Conservation (phyloP, 2,329 filamentous ascomycete species). For the Fusarium sp. region DNA sequence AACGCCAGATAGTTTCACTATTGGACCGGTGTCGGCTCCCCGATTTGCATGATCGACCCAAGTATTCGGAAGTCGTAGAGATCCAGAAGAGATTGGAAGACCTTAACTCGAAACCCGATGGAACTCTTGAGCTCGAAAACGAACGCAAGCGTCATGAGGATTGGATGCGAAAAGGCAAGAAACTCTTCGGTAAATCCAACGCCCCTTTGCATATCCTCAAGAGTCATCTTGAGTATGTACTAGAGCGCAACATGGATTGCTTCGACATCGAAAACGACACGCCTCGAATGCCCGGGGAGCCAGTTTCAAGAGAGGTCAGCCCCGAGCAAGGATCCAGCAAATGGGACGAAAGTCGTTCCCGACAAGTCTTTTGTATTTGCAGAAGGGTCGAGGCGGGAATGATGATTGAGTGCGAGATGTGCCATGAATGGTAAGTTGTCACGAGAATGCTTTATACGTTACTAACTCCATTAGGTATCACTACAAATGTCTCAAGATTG, state of each 20-base stretch:
- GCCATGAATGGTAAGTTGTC: conserved; percentile 87
- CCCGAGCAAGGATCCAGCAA: conserved; percentile 63
- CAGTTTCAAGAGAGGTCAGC: conserved; percentile 83
- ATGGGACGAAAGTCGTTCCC: conserved; percentile 70
- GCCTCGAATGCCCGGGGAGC: conserved; percentile 89
- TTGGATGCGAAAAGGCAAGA: conserved; percentile 99
- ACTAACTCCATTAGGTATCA: conserved; percentile 76
- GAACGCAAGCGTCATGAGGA: conserved; percentile 96
- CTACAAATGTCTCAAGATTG: conserved; percentile 97
- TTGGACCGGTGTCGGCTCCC: conserved; percentile 80
- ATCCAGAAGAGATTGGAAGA: conserved; percentile 88
- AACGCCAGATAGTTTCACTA: conserved; percentile 85
- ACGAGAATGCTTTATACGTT: neutral
- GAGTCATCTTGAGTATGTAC: conserved; percentile 91
- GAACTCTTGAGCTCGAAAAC: conserved; percentile 91
- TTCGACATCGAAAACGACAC: conserved; percentile 89
- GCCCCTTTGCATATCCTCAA: conserved; percentile 95
- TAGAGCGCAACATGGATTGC: conserved; percentile 88
- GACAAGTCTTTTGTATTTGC: conserved; percentile 97
- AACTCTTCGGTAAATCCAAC: conserved; percentile 97
- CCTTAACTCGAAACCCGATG: conserved; percentile 90
- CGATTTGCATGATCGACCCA: conserved; percentile 82
- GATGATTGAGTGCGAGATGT: conserved; percentile 99
- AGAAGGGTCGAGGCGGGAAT: conserved; percentile 92
- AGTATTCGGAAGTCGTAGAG: conserved; percentile 89